Conservation (phyloP, 495 filamentous ascomycete genomes). For the Penicillium coffeae region DNA sequence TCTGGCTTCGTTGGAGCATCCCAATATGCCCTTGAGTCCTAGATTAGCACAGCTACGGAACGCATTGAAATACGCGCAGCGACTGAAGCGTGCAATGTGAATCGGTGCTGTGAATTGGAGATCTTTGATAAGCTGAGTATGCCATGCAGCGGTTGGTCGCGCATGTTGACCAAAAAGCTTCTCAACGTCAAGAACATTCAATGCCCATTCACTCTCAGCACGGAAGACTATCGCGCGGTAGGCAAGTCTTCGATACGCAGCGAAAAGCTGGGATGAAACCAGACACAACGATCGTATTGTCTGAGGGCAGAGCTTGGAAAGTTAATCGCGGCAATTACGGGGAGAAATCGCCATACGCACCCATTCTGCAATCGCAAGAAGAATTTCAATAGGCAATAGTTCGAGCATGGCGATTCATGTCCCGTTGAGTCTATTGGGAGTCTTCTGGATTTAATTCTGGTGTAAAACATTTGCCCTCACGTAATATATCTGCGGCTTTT, state of each 20-base stretch:
- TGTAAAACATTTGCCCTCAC: too few relatives aligned
- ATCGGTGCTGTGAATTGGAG: constrained; percentile 8
- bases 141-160: neutral
- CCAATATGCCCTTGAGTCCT: neutral
- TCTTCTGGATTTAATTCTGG: too few relatives aligned
- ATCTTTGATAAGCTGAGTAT: constrained; percentile 1
- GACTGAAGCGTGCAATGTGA: constrained; percentile 6
- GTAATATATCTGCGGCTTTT: too few relatives aligned
- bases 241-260: neutral
- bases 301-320: neutral
- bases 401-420: neutral
- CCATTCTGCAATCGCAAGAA: neutral
- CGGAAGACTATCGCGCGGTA: constrained; percentile 5
- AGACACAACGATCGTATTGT: constrained; percentile 1
- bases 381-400: neutral
- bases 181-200: constrained; percentile 10
- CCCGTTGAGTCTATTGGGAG: neutral
- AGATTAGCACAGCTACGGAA: neutral
- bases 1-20: constrained; percentile 2
- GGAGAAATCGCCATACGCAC: neutral
- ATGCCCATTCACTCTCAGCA: constrained; percentile 7
- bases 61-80: constrained; percentile 6
- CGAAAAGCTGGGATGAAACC: constrained; percentile 2
- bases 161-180: constrained; percentile 2
- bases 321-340: too few relatives aligned